Evolutionary conservation across 106 monocot species (phyloP), one percentile per base, ranked within the genome.

Genomic region (Dioscorea dumetorum): DNA sequence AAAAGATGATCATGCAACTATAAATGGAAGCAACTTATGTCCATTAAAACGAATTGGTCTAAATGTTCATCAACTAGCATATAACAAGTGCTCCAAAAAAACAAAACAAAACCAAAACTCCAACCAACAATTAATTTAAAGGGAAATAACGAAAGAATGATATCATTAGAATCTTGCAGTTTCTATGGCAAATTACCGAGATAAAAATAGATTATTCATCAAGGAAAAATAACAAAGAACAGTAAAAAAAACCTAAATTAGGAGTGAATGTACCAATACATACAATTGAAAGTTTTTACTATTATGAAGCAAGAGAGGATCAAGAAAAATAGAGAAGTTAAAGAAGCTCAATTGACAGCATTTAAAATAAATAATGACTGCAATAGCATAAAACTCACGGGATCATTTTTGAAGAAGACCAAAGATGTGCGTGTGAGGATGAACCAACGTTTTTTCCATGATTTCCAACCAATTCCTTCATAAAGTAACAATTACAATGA

Each of bases 391-490:
- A 69, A 67, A 87, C 95, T 80, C 56, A 97, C 97, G 64, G 97
- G 97, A 63, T 97, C 92, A 79, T 78, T 92, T 68, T 90, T 97
- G 84, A 97, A 97, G 79, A 97, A 97, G 70, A 97, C 97, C 63
- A 97, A 79, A 50, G 97, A 97, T 17, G 92, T 97, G 17, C 97
- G 79, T 54, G 97, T 97, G 68, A 97, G 97, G 57, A 97, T 97
- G 74, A 97, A 97, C 97, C 97, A 97, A 5, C 97, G 88, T 70
- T 89, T 97, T 73, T 92, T 97, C 97, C 97, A 97, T 67, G 92
- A 90, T 78, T 97, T 97, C 97, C 97, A 97, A 49, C 97, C 97
- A 67, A 97, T 97, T 73, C 92, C 97, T 97, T 72, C 62, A 79
- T 58, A 66, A 50, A 16, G 41, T 58, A 72, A 70, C 19, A 64